These are phyloP conservation scores for Sophora flavescens DNA, from an alignment of 306 rosid genomes.

Conservation along the genomic window DNA sequence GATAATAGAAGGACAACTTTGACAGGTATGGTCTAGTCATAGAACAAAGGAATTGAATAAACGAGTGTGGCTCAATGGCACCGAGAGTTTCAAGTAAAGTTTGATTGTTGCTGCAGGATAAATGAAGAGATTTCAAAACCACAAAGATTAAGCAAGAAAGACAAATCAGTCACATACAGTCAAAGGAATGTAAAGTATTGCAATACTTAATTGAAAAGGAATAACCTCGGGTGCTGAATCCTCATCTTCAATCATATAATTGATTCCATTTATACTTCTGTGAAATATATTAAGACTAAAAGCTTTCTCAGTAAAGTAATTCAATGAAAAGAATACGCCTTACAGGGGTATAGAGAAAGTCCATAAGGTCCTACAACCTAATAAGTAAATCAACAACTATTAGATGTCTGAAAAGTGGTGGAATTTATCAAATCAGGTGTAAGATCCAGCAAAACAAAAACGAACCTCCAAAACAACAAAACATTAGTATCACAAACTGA, in stretches of 20 bases:
- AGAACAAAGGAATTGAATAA: too few species aligned
- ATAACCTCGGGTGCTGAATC: too few species aligned
- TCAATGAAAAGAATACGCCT: slow-evolving; percentile 85
- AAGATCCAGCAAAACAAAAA: background rate
- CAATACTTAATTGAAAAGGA: too few species aligned
- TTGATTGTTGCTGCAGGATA: slow-evolving; percentile 84
- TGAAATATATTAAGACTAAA: too few species aligned
- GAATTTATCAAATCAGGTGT: slow-evolving; percentile 19
- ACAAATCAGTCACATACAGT: background rate
- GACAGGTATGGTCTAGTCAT: too few species aligned
- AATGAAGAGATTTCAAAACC: slow-evolving; percentile 37
- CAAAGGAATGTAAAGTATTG: too few species aligned
- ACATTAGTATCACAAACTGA: background rate
- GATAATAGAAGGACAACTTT: too few species aligned
- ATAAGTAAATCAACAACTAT: slow-evolving; percentile 37
- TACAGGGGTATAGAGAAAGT: slow-evolving; percentile 91
- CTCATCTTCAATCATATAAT: too few species aligned
- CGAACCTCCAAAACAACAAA: slow-evolving; percentile 22
- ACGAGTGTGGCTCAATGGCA: slow-evolving; percentile 76
- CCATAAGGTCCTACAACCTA: slow-evolving; percentile 90
- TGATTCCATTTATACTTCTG: too few species aligned
- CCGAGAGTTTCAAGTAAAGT: slow-evolving; percentile 84
- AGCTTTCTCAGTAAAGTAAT: too few species aligned
- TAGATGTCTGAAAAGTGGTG: background rate
- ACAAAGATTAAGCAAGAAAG: slow-evolving; percentile 41